These are phyloP conservation scores for Xylaria sp. DNA, from an alignment of 2,329 filamentous ascomycete species.

Conservation along the genomic window DNA sequence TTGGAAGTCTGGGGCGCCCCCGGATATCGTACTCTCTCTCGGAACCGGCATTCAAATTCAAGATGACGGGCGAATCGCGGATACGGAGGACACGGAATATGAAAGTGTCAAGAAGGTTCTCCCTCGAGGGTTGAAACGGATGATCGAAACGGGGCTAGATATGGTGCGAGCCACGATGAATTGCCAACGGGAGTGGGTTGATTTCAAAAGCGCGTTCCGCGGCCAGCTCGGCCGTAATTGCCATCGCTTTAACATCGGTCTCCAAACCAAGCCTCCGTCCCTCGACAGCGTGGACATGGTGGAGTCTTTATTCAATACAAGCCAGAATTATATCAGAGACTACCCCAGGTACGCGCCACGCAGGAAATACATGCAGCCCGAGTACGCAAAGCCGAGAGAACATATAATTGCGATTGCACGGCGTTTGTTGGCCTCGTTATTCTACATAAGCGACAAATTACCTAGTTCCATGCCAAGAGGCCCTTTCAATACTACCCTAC, in stretches of 20 bases:
- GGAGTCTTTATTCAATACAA: not conserved
- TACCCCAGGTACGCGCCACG: not conserved
- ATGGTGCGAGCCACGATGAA: not conserved
- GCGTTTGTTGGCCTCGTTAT: not conserved
- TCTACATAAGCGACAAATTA: not conserved
- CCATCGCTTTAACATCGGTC: conserved; percentile 5
- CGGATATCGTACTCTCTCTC: not conserved
- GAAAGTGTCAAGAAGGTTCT: not conserved
- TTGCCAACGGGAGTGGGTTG: not conserved
- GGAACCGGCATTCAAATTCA: not conserved
- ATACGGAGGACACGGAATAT: not conserved
- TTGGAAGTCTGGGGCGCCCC: not conserved
- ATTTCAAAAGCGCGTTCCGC: not conserved
- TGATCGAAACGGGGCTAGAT: not conserved
- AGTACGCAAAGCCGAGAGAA: not conserved
- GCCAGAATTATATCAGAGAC: not conserved
- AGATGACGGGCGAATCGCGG: not conserved
- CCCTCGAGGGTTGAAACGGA: not conserved
- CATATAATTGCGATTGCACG: not conserved
- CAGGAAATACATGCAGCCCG: not conserved
- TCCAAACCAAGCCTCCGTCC: not conserved
- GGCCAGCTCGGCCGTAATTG: not conserved
- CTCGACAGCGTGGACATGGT: not conserved
- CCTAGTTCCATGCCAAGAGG: not conserved
- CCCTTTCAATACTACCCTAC: not conserved